Evolutionary conservation across 345 rosid genomes (phyloP), one percentile per base, ranked within the genome.

Genomic region (Gossypium arboreum): DNA sequence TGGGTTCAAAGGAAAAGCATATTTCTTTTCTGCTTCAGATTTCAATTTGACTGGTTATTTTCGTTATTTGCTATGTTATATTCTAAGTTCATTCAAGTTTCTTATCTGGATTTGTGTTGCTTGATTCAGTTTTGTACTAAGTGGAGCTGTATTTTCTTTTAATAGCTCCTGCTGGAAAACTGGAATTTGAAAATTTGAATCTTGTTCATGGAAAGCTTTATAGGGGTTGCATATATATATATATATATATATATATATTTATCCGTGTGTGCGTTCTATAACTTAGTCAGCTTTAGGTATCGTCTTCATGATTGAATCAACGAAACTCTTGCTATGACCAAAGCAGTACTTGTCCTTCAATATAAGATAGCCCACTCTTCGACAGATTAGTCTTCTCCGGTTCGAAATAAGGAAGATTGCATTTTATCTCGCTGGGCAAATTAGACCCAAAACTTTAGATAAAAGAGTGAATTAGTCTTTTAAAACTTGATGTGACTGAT

Each of bases 1-100:
- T 39, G 13, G 71, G 41, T 54, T 54, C 65, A 68, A 50, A 34
- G 41, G 24, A 61, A 47, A 17, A 4, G n/a, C 27, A 55, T 1
- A 12, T 63, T 56, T 24, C 24, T 75, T 55, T 25, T 63, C 66
- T 56, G 78, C 61, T 75, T 66, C 66, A 66, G 78, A 67, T 75
- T 75, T 66, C 47, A 29, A 54, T 65, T 50, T 65, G 52, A 41
- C 54, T 63, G 61, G 29, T 65, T 54, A 20, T 16, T 39, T 43
- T 41, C 34, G 25, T 16, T 56, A 11, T 41, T 43, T 45, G 0
- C 45, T 41, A 10, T 41, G 51, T 12, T 9, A 22, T 65, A 7
- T 66, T 75, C 55, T 34, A 7, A 34, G 41, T 34, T 39, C 65
- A 45, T 3, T 15, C 45, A 9, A 34, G 20, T 56, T 41, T 5